phyloP scores from a whole-genome alignment of 345 rosid species.

The Nasturtium officinale region DNA sequence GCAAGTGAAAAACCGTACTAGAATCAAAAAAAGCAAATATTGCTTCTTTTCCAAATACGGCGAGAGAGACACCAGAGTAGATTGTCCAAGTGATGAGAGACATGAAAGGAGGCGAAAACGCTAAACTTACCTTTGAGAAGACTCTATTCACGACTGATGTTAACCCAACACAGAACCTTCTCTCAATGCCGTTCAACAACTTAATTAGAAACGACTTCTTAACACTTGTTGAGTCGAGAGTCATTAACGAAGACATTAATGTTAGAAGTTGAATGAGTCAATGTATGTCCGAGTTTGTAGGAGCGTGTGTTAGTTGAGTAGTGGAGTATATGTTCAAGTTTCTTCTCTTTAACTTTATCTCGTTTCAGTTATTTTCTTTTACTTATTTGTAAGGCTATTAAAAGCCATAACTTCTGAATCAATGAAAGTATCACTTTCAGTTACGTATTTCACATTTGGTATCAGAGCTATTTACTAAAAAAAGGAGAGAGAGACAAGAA shows the following conservation, averaged over 20 bases:
- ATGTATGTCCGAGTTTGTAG: no score
- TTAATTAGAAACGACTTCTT: neutral
- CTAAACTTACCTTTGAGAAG: slow-evolving; percentile 6
- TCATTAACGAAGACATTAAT: neutral
- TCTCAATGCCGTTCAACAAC: slow-evolving; percentile 1
- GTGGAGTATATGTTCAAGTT: no score
- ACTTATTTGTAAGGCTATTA: no score
- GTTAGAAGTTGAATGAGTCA: no score
- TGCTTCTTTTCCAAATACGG: neutral
- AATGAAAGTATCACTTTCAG: no score
- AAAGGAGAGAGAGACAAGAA: no score
- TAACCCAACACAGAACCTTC: neutral
- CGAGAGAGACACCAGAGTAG: slow-evolving; percentile 3
- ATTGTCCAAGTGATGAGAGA: neutral
- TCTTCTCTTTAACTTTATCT: no score
- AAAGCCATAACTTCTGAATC: no score
- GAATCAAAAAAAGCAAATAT: neutral
- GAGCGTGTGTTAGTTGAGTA: no score
- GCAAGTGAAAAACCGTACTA: neutral
- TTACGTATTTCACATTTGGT: no score
- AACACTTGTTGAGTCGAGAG: neutral
- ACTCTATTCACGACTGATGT: neutral
- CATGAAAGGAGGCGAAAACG: neutral
- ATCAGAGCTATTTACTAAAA: no score
- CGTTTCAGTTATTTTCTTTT: no score